Percentiles rank a stretch among this genome's conserved stretches.
phyloP scores from a whole-genome alignment of 177 flowering plant species.

The Telopea speciosissima region DNA sequence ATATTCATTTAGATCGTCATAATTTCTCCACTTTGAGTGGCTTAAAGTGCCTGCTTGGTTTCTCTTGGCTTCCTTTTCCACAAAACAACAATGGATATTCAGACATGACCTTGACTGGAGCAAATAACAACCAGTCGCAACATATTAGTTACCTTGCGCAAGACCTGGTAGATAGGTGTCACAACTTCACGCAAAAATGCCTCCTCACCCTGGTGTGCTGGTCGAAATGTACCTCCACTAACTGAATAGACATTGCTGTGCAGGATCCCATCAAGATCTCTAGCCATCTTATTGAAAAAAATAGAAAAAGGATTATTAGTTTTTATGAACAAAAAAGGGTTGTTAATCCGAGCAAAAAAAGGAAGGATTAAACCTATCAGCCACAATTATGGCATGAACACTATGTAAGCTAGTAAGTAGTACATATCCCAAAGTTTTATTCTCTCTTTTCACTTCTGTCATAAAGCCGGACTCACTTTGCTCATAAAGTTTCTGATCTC shows the following conservation, averaged over 20 bases:
- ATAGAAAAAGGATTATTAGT: slow-evolving; percentile 1
- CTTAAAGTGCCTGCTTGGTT: slow-evolving; percentile 82
- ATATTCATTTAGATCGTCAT: slow-evolving; percentile 92
- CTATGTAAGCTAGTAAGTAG: not conserved
- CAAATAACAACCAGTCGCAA: slow-evolving; percentile 3
- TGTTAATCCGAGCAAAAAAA: too few relatives aligned
- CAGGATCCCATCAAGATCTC: slow-evolving; percentile 53
- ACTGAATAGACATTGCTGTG: slow-evolving; percentile 42
- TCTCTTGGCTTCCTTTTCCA: slow-evolving; percentile 80
- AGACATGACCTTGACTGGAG: slow-evolving; percentile 6
- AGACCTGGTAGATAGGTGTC: slow-evolving; percentile 60
- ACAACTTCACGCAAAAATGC: slow-evolving; percentile 49
- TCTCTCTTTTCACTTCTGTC: too few relatives aligned
- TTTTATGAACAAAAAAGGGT: not conserved
- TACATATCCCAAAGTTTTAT: not conserved
- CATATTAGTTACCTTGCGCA: slow-evolving; percentile 51
- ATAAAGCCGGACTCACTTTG: too few relatives aligned
- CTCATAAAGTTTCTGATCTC: too few relatives aligned
- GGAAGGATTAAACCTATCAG: not conserved
- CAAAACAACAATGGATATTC: slow-evolving; percentile 22
- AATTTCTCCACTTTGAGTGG: slow-evolving; percentile 94
- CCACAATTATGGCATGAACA: not conserved
- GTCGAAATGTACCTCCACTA: slow-evolving; percentile 40
- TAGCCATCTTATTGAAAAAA: slow-evolving; percentile 60
- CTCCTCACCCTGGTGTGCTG: slow-evolving; percentile 45